phyloP scores from a whole-genome alignment of 495 filamentous ascomycete species.

The Aspergillus egyptiacus region DNA sequence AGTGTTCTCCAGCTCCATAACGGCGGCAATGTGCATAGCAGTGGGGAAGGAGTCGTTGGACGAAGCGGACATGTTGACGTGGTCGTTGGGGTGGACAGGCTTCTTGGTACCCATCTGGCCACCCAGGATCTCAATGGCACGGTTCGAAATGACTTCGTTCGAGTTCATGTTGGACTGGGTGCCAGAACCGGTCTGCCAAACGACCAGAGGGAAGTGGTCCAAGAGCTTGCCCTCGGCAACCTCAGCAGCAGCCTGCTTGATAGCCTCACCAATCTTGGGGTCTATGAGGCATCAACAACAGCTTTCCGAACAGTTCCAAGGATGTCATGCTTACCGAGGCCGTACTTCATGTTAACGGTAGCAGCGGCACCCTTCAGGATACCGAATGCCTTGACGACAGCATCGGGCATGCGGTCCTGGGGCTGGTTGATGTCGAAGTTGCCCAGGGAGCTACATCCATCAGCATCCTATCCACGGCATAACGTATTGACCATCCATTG shows the following conservation, averaged over 20 bases:
- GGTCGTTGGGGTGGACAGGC: constrained; percentile 98
- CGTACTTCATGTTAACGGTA: constrained; percentile 90
- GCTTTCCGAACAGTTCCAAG: neutral
- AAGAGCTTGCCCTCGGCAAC: constrained; percentile 90
- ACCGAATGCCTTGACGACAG: constrained; percentile 87
- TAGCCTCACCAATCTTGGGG: constrained; percentile 85
- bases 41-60: constrained; percentile 99
- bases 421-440: constrained; percentile 99
- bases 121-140: constrained; percentile 95
- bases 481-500: neutral
- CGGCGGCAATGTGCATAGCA: constrained; percentile 98
- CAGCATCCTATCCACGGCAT: constrained; percentile 10
- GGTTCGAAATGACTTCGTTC: constrained; percentile 99
- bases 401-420: constrained; percentile 94
- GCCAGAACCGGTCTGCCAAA: constrained; percentile 98
- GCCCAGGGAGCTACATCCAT: constrained; percentile 60
- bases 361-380: constrained; percentile 97
- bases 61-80: constrained; percentile 97
- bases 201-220: constrained; percentile 97
- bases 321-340: constrained; percentile 68
- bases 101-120: constrained; percentile 93
- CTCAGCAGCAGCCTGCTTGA: constrained; percentile 88
- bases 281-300: constrained; percentile 41
- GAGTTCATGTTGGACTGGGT: constrained; percentile 99
- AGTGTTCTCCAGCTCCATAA: constrained; percentile 81